Percentiles rank a stretch among this genome's conserved stretches.
Conservation (phyloP, 2,329 filamentous ascomycete genomes). For the Elsinoe fawcettii region DNA sequence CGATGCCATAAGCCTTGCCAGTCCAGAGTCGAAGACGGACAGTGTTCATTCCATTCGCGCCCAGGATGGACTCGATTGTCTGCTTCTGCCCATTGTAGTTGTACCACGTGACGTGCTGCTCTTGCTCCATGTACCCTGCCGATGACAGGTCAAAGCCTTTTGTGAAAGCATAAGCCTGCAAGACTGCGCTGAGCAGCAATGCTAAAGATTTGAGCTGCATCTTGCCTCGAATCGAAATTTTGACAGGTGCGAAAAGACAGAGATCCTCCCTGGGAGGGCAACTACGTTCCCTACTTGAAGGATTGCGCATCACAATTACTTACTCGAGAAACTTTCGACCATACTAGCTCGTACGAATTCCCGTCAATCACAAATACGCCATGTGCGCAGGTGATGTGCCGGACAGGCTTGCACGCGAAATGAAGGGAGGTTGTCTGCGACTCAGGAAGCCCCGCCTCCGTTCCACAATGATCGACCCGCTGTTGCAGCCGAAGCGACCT, state of each 20-base stretch:
- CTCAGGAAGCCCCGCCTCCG: background rate
- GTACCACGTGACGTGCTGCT: slow-evolving; percentile 8
- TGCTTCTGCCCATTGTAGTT: background rate
- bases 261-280: background rate
- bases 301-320: background rate
- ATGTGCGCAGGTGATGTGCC: background rate
- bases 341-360: background rate
- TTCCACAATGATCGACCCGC: background rate
- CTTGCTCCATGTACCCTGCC: slow-evolving; percentile 14
- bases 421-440: background rate
- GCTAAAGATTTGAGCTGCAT: background rate
- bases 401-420: background rate
- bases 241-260: background rate
- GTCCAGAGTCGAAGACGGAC: slow-evolving; percentile 27
- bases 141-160: slow-evolving; percentile 18
- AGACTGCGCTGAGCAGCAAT: background rate
- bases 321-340: background rate
- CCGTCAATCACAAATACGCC: background rate
- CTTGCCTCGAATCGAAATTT: background rate
- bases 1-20: slow-evolving; percentile 22
- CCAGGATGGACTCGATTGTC: slow-evolving; percentile 27
- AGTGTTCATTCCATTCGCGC: slow-evolving; percentile 31
- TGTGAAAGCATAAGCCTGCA: background rate
- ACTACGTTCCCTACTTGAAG: background rate
- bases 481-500: background rate